phyloP scores from a whole-genome alignment of 148 eudicot genomes.

The Vaccinium vitisidaea region DNA sequence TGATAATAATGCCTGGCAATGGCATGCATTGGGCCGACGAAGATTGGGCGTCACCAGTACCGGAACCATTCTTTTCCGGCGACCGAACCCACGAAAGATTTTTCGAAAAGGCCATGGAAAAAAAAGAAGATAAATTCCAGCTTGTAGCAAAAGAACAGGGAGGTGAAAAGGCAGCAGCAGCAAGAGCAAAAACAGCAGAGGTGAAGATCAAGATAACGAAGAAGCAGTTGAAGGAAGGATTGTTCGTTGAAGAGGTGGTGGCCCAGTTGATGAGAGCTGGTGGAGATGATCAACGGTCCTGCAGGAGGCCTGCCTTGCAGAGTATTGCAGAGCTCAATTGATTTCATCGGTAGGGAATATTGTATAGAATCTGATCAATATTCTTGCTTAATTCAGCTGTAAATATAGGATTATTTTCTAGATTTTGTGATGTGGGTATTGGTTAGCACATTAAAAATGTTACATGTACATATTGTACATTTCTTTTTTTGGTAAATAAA shows the following conservation, averaged over 20 bases:
- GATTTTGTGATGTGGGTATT: too few species aligned
- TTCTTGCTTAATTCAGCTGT: too few species aligned
- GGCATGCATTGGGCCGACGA: slow-evolving; percentile 34
- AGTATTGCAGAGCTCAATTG: slow-evolving; percentile 47
- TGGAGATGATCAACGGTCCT: slow-evolving; percentile 27
- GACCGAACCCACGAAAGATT: not conserved
- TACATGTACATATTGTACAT: too few species aligned
- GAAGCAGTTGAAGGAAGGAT: slow-evolving; percentile 33
- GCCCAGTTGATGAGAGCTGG: slow-evolving; percentile 34
- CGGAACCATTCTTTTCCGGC: slow-evolving; percentile 4
- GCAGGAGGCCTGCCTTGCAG: slow-evolving; percentile 55
- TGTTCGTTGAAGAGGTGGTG: slow-evolving; percentile 40
- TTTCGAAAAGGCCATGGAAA: not conserved
- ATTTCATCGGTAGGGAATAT: not conserved
- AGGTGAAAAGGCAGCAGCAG: not conserved
- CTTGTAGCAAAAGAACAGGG: not conserved
- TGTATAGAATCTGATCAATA: too few species aligned
- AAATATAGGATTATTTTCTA: too few species aligned
- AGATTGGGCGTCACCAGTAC: slow-evolving; percentile 26
- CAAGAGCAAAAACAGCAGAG: not conserved
- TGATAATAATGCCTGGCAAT: not conserved
- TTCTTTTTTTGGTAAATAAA: too few species aligned
- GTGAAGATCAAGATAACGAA: slow-evolving; percentile 42
- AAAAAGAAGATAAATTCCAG: too few species aligned
- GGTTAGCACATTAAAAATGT: too few species aligned